A percentile compares a stretch with the other conserved stretches of the same genome.
Evolutionary conservation across 2,329 filamentous ascomycete genomes (phyloP).

Genomic region (Sporothrix pallida): DNA sequence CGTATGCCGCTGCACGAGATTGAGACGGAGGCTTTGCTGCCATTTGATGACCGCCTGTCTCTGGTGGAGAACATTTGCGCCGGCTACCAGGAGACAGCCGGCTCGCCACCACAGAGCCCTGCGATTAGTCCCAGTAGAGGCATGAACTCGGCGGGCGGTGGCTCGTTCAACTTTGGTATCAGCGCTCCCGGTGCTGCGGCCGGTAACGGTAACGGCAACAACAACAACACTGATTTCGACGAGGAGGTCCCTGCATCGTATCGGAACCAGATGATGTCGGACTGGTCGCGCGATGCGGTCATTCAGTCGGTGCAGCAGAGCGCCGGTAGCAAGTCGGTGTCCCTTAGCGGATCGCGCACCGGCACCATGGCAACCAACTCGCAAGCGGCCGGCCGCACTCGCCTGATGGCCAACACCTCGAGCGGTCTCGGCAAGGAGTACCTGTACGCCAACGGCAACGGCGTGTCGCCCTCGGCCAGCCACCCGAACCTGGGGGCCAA

Average conservation of each 20-base stretch:
- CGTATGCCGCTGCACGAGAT: constrained; percentile 59
- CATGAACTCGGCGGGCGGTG: background rate
- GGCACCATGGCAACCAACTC: constrained; percentile 60
- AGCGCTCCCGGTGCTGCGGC: background rate
- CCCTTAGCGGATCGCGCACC: constrained; percentile 74
- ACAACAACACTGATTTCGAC: constrained; percentile 46
- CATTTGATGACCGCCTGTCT: constrained; percentile 74
- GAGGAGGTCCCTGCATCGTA: constrained; percentile 69
- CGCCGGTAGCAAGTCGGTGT: constrained; percentile 72
- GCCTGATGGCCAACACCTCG: constrained; percentile 58
- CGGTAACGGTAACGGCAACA: background rate
- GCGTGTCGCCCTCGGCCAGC: constrained; percentile 55
- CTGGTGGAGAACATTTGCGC: constrained; percentile 77
- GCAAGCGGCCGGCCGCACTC: constrained; percentile 49
- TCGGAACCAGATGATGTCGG: constrained; percentile 75
- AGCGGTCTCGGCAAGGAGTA: constrained; percentile 40
- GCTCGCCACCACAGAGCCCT: constrained; percentile 72
- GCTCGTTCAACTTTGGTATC: constrained; percentile 28
- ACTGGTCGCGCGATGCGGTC: constrained; percentile 80
- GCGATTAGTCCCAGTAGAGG: constrained; percentile 70
- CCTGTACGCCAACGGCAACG: constrained; percentile 41
- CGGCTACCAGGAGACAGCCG: constrained; percentile 66
- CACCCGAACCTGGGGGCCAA: constrained; percentile 56
- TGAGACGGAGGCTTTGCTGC: constrained; percentile 68
- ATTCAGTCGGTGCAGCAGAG: constrained; percentile 65